Percentiles rank a stretch among this genome's conserved stretches.
Conservation (phyloP, 306 rosid genomes). For the Corylus americana region DNA sequence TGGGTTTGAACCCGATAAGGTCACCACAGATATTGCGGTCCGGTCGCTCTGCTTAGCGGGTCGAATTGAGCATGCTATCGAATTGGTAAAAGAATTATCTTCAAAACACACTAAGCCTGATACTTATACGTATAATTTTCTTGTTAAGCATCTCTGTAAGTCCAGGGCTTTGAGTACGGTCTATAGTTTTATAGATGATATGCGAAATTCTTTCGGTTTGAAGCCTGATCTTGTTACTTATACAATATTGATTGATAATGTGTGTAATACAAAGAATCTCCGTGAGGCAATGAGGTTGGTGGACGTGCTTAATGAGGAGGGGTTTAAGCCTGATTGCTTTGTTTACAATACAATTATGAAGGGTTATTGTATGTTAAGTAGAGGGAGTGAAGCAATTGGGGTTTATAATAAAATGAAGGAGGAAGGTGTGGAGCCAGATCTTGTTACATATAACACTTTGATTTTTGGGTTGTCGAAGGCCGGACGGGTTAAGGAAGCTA, state of each 20-base stretch:
- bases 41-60: constrained; percentile 61
- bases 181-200: constrained; percentile 55
- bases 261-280: constrained; percentile 67
- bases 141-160: constrained; percentile 69
- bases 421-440: constrained; percentile 82
- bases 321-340: constrained; percentile 80
- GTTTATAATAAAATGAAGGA: constrained; percentile 80
- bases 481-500: constrained; percentile 66
- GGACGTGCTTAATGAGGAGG: constrained; percentile 59
- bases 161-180: constrained; percentile 46
- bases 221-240: constrained; percentile 85
- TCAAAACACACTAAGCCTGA: constrained; percentile 59
- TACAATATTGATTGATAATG: constrained; percentile 81
- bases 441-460: constrained; percentile 77
- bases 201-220: constrained; percentile 38
- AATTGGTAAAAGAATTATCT: constrained; percentile 53
- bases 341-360: constrained; percentile 82
- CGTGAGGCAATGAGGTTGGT: constrained; percentile 69
- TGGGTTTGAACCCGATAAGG: constrained; percentile 60
- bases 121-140: constrained; percentile 60
- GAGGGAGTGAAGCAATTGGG: constrained; percentile 69
- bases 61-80: constrained; percentile 55
- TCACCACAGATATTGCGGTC: constrained; percentile 60
- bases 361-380: constrained; percentile 73
- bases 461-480: constrained; percentile 73